Conservation (phyloP, 257 asterid species). For the Asclepias syriaca region DNA sequence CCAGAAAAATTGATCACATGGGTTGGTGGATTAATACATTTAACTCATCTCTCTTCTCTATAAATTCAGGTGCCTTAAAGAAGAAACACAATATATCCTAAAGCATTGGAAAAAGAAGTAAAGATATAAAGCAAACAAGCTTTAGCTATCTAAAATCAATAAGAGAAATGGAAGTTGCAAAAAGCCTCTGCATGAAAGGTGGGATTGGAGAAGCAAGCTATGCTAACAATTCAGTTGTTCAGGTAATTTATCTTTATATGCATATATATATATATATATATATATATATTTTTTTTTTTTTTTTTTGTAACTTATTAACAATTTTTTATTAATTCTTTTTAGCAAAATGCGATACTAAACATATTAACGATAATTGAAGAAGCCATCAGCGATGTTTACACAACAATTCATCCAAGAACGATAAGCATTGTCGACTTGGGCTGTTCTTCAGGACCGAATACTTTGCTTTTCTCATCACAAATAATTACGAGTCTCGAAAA, state of each 20-base stretch:
- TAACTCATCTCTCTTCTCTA: too few relatives aligned
- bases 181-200: conserved; percentile 24
- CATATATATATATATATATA: too few relatives aligned
- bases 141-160: too few relatives aligned
- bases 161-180: conserved; percentile 11
- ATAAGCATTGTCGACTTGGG: conserved; percentile 57
- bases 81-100: too few relatives aligned
- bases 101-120: too few relatives aligned
- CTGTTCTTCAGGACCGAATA: conserved; percentile 62
- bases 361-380: conserved; percentile 20
- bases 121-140: too few relatives aligned
- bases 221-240: conserved; percentile 21
- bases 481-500: conserved; percentile 11
- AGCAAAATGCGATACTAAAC: conserved; percentile 26
- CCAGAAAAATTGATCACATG: too few relatives aligned
- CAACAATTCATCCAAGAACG: conserved; percentile 12
- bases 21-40: too few relatives aligned
- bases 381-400: conserved; percentile 21
- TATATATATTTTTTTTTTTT: too few relatives aligned
- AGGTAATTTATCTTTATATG: conserved; percentile 5
- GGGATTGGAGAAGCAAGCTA: conserved; percentile 21
- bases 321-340: background rate
- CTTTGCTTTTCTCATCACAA: conserved; percentile 21
- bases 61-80: too few relatives aligned
- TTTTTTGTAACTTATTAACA: too few relatives aligned